A percentile compares a stretch with the other conserved stretches of the same genome.
These are phyloP conservation scores for Hyphopichia fennica DNA, from an alignment of 1,139 yeast species.

Conservation along the genomic window DNA sequence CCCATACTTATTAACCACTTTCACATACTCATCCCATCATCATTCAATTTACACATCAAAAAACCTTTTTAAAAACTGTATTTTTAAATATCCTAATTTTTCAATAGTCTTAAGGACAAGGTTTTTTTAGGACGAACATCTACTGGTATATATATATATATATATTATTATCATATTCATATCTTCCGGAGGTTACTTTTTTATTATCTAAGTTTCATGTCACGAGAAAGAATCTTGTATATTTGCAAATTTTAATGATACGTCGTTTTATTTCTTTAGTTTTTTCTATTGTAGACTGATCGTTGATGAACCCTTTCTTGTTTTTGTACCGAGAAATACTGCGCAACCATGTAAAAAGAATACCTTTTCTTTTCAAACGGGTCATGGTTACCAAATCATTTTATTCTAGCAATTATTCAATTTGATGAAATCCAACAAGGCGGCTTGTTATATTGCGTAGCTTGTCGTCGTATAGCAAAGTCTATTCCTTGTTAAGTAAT, in stretches of 20 bases:
- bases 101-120: background rate
- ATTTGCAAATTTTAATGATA: conserved; percentile 13
- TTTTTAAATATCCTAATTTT: conserved; percentile 3
- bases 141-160: conserved; percentile 1
- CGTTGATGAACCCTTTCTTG: too few species aligned
- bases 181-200: conserved; percentile 9
- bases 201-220: conserved; percentile 7
- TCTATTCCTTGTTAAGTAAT: too few species aligned
- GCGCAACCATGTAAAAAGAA: too few species aligned
- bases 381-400: too few species aligned
- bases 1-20: conserved; percentile 4
- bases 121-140: conserved; percentile 2
- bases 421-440: too few species aligned
- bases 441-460: too few species aligned
- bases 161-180: background rate
- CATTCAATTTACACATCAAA: background rate
- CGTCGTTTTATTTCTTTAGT: conserved; percentile 7
- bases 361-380: too few species aligned
- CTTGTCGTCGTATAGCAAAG: too few species aligned
- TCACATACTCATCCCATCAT: background rate
- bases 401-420: too few species aligned
- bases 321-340: too few species aligned
- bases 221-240: conserved; percentile 12
- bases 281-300: too few species aligned
- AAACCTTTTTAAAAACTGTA: conserved; percentile 3